These are phyloP conservation scores for Trichophyton schoenleinii DNA, from an alignment of 2,329 filamentous ascomycete genomes.

Conservation along the genomic window DNA sequence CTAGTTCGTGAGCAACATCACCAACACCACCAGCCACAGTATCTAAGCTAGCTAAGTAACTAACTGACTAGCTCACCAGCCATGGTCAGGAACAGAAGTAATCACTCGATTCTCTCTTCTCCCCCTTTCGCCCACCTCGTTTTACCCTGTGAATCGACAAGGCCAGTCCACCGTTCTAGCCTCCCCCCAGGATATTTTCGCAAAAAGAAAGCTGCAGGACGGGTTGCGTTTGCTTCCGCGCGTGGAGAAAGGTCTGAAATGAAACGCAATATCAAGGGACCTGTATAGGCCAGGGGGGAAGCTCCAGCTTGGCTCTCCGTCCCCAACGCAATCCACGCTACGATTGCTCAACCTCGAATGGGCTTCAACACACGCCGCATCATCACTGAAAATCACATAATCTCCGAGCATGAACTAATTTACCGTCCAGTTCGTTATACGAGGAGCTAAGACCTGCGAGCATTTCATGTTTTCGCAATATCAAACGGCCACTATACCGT, in stretches of 20 bases:
- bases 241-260: constrained; percentile 3
- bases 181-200: not conserved
- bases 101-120: not conserved
- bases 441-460: not conserved
- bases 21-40: not conserved
- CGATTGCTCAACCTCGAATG: not conserved
- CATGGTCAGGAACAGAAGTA: not conserved
- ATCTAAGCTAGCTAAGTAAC: not conserved
- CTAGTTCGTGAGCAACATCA: not conserved
- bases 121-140: not conserved
- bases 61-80: not conserved
- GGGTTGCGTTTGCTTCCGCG: not conserved
- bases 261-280: not conserved
- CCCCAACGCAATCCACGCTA: not conserved
- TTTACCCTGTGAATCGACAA: constrained; percentile 2
- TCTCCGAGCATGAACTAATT: not conserved
- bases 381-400: not conserved
- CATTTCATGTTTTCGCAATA: not conserved
- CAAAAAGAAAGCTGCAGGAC: not conserved
- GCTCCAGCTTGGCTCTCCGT: not conserved
- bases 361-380: not conserved
- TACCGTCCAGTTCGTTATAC: not conserved
- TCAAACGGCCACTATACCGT: not conserved
- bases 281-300: not conserved
- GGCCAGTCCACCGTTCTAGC: not conserved